Conservation (phyloP, 2,329 filamentous ascomycete species). For the Westerdykella sp. region DNA sequence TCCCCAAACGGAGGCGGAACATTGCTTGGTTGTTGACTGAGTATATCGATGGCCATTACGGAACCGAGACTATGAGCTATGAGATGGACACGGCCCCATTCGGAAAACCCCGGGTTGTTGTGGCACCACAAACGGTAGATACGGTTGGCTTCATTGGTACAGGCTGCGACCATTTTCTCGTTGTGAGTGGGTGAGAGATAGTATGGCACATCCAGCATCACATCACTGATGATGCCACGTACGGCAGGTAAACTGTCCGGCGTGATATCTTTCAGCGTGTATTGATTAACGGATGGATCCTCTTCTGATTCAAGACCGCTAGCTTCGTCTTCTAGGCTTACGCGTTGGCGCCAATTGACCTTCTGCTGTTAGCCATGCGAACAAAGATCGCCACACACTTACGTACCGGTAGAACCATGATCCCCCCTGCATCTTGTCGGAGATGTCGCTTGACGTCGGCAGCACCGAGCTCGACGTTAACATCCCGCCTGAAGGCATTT, state of each 20-base stretch:
- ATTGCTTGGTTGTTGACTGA: slow-evolving; percentile 78
- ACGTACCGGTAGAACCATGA: slow-evolving; percentile 76
- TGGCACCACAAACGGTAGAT: slow-evolving; percentile 93
- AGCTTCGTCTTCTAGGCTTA: slow-evolving; percentile 75
- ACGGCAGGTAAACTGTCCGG: slow-evolving; percentile 84
- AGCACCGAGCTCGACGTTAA: slow-evolving; percentile 76
- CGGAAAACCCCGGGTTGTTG: slow-evolving; percentile 82
- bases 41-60: slow-evolving; percentile 86
- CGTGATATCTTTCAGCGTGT: slow-evolving; percentile 80
- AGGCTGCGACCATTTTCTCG: slow-evolving; percentile 83
- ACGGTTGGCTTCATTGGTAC: slow-evolving; percentile 84
- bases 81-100: slow-evolving; percentile 78
- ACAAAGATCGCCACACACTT: not conserved
- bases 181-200: slow-evolving; percentile 91
- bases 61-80: slow-evolving; percentile 92
- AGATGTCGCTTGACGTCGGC: slow-evolving; percentile 69
- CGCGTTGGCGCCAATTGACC: slow-evolving; percentile 84
- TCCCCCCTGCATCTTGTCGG: slow-evolving; percentile 70
- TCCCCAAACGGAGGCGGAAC: slow-evolving; percentile 45
- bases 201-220: slow-evolving; percentile 97
- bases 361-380: slow-evolving; percentile 13
- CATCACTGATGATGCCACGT: slow-evolving; percentile 86
- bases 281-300: slow-evolving; percentile 57
- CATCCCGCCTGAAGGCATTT: slow-evolving; percentile 76
- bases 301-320: slow-evolving; percentile 47